A percentile compares a stretch with the other conserved stretches of the same genome.
Conservation (phyloP, 169 alveolate genomes). For the Plasmodium berghei region DNA sequence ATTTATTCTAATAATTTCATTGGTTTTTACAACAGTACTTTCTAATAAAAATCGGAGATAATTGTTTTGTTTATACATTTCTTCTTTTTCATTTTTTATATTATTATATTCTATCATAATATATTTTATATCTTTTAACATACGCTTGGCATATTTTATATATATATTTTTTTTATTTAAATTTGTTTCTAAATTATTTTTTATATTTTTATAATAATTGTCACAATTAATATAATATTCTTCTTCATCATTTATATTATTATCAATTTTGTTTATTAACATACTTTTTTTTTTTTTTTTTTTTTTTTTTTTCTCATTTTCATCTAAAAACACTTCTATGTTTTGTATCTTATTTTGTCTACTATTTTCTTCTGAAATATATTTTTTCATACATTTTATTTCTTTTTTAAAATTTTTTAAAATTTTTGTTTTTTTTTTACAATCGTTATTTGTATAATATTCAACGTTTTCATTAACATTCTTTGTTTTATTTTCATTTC, state of each 20-base stretch:
- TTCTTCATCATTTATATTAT: neutral
- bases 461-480: neutral
- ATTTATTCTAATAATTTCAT: constrained; percentile 46
- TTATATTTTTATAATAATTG: neutral
- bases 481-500: neutral
- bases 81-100: constrained; percentile 61
- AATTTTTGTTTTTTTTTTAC: neutral
- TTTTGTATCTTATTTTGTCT: neutral
- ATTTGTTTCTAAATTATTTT: constrained; percentile 14
- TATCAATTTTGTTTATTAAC: neutral
- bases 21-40: constrained; percentile 36
- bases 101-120: constrained; percentile 27
- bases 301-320: neutral
- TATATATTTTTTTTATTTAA: neutral
- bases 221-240: constrained; percentile 1
- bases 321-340: neutral
- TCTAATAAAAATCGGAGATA: constrained; percentile 23
- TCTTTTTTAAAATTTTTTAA: constrained; percentile 19
- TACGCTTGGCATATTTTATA: constrained; percentile 26
- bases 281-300: too few species aligned
- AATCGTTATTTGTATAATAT: too few species aligned
- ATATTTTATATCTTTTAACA: constrained; percentile 24
- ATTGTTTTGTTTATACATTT: constrained; percentile 22
- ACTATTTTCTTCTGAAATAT: neutral
- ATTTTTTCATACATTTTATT: constrained; percentile 6